Evolutionary conservation across 805 yeast genomes (phyloP).

Genomic region (Candida xiaguanensis): DNA sequence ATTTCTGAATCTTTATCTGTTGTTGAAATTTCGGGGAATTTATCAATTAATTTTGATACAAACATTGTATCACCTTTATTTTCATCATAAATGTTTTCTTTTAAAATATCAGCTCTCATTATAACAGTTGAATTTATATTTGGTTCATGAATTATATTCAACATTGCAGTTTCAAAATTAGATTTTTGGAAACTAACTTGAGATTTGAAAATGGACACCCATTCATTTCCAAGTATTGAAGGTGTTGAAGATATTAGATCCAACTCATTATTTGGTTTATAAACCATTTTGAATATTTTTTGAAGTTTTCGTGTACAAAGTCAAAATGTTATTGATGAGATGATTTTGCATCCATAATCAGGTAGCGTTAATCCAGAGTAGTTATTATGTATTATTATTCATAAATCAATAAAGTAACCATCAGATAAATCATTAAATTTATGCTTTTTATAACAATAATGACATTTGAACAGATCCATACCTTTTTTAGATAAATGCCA

Average conservation of each 20-base stretch:
- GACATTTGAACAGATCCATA: slow-evolving; percentile 39
- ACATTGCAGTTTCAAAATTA: slow-evolving; percentile 75
- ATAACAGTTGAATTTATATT: slow-evolving; percentile 90
- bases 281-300: background rate
- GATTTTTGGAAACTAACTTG: slow-evolving; percentile 45
- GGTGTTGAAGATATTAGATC: background rate
- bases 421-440: slow-evolving; percentile 35
- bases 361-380: background rate
- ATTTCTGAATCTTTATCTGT: slow-evolving; percentile 18
- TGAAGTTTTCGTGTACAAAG: too few relatives aligned
- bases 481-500: slow-evolving; percentile 39
- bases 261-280: background rate
- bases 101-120: slow-evolving; percentile 78
- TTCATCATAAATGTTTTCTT: slow-evolving; percentile 43
- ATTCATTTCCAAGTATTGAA: slow-evolving; percentile 53
- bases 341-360: too few relatives aligned
- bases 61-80: slow-evolving; percentile 28
- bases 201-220: slow-evolving; percentile 58
- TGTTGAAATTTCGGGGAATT: slow-evolving; percentile 32
- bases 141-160: slow-evolving; percentile 75
- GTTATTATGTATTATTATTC: too few relatives aligned
- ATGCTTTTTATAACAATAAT: slow-evolving; percentile 44
- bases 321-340: too few relatives aligned
- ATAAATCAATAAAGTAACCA: slow-evolving; percentile 38
- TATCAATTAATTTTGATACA: slow-evolving; percentile 21